Evolutionary conservation across 345 rosid species (phyloP), one percentile per base, ranked within the genome.

Genomic region (Brassica incana): DNA sequence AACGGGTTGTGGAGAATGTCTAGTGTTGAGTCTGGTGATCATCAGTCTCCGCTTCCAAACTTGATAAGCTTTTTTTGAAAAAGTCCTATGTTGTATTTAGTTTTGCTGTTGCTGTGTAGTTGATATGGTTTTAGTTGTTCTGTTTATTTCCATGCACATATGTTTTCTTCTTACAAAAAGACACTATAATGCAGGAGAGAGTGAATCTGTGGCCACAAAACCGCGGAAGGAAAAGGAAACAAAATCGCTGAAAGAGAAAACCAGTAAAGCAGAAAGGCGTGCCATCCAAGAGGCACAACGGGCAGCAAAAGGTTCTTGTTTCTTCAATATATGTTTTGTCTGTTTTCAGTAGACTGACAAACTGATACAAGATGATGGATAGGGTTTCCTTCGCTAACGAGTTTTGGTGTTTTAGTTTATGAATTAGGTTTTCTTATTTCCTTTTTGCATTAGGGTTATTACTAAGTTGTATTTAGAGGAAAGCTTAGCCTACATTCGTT

Each of bases 181-280:
- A 52, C 38, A 33, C 16, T 12, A 20, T 75, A 5, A 48, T 84
- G 76, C 90, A 91, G 94, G 84, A 80, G 85, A 72, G 80, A 69
- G 25, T 71, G 77, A 70, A 43, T 75, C 80, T 25, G 54, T 64
- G 29, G 74, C 78, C 61, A 61, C 54, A 60, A 84, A 82, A 72
- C 40, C 71, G 16, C 84, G 76, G 67, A 83, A 78, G 74, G 92
- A 84, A 40, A 75, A 29, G 25, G 81, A 84, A 58, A 16, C 84
- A 12, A 84, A 85, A 72, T 56, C 89, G 4, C 54, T 74, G 74
- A 91, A 90, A 84, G 88, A 85, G 8, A 90, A 87, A 76, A 84
- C 90, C 14, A 86, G 89, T 12, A 91, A 90, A 82, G 89, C 94
- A 67, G 97, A 89, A 77, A 84, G 91, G 48, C 92, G 91, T 67